Evolutionary conservation across 768 basidiomycete species (phyloP), one percentile per base, ranked within the genome.

Genomic region (Lentinula lateritia): DNA sequence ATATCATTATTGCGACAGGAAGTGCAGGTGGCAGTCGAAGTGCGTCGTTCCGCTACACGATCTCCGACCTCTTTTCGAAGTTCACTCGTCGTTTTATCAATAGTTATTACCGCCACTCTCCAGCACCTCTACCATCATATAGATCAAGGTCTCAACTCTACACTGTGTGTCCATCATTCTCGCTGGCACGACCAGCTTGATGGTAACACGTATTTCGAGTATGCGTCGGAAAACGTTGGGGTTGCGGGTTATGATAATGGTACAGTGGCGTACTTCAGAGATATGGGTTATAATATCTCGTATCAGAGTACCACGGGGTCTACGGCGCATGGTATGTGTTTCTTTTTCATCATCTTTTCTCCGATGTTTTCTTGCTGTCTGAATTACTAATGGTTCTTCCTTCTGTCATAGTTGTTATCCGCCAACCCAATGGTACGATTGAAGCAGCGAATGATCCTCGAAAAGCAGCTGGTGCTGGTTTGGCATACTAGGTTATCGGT

Each of bases 1-100:
- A 73, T 52, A 63, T 78, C 34, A 62, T 69, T 32, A 72, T 75
- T 53, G 74, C 75, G 6, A 76, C 75, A 0, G 76, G 76, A 32
- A 69, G 71, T 0, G 76, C 75, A 12, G 76, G 76, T 15, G 76
- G 76, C 9, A 66, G 65, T 20, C 65, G 69, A 20, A 75, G 58
- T 59, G 36, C 3, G 58, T 38, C 6, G 38, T 39, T 13, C 38
- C 7, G 13, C 38, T 39, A 28, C 38, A 39, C 38, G 13, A 39
- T 13, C 9, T 39, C 38, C 38, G 18, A 2, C 55, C 28, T 4
- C n/a, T 2, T 15, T 2, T 20, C 8, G 28, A 28, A 28, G 28
- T 28, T 28, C 28, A 28, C 28, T 28, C 28, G 28, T 28, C 28
- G 28, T 28, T 16, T 35, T 48, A 13, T 35, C 2, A 9, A 15